Evolutionary conservation across 768 basidiomycete genomes (phyloP).

Genomic region (Kwoniella botswanensis): DNA sequence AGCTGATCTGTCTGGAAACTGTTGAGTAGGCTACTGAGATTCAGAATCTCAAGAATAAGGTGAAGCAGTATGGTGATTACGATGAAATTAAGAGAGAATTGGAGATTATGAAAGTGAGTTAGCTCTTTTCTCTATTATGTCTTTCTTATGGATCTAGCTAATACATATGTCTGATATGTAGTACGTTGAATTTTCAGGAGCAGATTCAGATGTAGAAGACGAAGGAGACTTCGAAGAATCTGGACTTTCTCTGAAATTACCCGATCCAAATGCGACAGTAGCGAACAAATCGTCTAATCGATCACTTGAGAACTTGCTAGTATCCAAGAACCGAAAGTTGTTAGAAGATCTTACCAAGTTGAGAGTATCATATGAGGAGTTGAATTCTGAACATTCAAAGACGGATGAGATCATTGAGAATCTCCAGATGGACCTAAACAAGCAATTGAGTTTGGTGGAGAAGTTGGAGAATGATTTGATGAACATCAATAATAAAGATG

Average conservation of each 20-base stretch:
- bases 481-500: slow-evolving; percentile 67
- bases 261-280: slow-evolving; percentile 87
- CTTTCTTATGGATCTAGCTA: neutral
- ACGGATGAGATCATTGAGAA: slow-evolving; percentile 67
- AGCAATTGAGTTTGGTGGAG: slow-evolving; percentile 80
- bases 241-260: slow-evolving; percentile 65
- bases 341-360: slow-evolving; percentile 91
- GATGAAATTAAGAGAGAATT: slow-evolving; percentile 98
- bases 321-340: slow-evolving; percentile 90
- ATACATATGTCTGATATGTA: slow-evolving; percentile 53
- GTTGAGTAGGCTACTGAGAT: slow-evolving; percentile 67
- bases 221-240: slow-evolving; percentile 48
- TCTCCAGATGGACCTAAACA: slow-evolving; percentile 71
- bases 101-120: slow-evolving; percentile 91
- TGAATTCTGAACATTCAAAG: slow-evolving; percentile 71
- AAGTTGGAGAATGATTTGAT: slow-evolving; percentile 89
- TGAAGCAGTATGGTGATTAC: slow-evolving; percentile 81
- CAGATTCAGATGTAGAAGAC: slow-evolving; percentile 74
- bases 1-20: too few relatives aligned
- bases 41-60: slow-evolving; percentile 69
- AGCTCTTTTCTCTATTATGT: neutral
- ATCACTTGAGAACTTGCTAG: slow-evolving; percentile 87
- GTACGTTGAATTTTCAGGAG: slow-evolving; percentile 95
- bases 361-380: slow-evolving; percentile 79
- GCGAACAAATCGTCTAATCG: slow-evolving; percentile 74